A percentile compares a stretch with the other conserved stretches of the same genome.
Evolutionary conservation across 2,329 filamentous ascomycete genomes (phyloP).

Genomic region (Alternaria consortialis): DNA sequence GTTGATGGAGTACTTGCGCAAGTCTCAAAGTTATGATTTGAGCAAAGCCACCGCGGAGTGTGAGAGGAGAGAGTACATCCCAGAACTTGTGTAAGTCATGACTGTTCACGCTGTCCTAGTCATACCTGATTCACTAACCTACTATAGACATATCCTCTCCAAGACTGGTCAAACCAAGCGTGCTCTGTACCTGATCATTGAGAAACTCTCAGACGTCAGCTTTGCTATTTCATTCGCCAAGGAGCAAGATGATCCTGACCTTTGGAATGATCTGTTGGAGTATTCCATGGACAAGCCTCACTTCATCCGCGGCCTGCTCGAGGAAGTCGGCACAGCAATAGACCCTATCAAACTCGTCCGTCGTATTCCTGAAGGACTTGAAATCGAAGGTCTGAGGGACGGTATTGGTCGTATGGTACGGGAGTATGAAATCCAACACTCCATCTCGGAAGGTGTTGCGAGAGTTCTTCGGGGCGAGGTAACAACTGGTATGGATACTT

Average conservation of each 20-base stretch:
- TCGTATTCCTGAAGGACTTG: slow-evolving; percentile 89
- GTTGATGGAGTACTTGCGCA: slow-evolving; percentile 86
- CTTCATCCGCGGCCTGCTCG: slow-evolving; percentile 90
- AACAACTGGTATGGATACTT: slow-evolving; percentile 78
- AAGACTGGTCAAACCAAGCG: slow-evolving; percentile 95
- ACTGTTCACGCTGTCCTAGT: background rate
- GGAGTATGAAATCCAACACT: slow-evolving; percentile 94
- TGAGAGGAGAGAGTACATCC: slow-evolving; percentile 80
- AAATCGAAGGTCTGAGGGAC: slow-evolving; percentile 89
- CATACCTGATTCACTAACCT: slow-evolving; percentile 25
- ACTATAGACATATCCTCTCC: slow-evolving; percentile 76
- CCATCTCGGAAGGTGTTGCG: slow-evolving; percentile 89
- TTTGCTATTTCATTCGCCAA: slow-evolving; percentile 96
- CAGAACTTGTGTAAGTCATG: slow-evolving; percentile 79
- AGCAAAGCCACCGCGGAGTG: slow-evolving; percentile 81
- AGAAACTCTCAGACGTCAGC: slow-evolving; percentile 87
- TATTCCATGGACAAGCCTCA: slow-evolving; percentile 98
- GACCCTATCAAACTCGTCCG: slow-evolving; percentile 90
- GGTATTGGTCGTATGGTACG: slow-evolving; percentile 90
- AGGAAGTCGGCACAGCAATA: slow-evolving; percentile 93
- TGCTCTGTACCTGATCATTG: slow-evolving; percentile 91
- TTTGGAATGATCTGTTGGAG: slow-evolving; percentile 93
- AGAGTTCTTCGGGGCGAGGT: slow-evolving; percentile 89
- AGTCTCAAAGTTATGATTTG: slow-evolving; percentile 87
- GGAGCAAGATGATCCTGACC: slow-evolving; percentile 86